phyloP scores from a whole-genome alignment of 2,329 filamentous ascomycete genomes.

The Dactylonectria macrodidyma region DNA sequence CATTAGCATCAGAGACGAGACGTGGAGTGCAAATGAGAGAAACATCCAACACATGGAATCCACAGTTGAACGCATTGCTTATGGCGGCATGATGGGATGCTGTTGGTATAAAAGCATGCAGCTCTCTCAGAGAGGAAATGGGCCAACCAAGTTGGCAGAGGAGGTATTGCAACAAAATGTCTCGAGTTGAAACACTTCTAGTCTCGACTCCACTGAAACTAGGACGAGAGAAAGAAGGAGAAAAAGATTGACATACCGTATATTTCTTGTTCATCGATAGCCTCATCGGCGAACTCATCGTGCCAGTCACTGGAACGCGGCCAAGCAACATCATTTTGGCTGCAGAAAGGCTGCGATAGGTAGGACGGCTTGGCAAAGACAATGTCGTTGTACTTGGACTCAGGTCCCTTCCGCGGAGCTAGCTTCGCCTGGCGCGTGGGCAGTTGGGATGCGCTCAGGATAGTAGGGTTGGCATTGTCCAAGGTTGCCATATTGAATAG shows the following conservation, averaged over 20 bases:
- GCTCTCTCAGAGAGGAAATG: constrained; percentile 17
- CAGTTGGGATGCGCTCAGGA: constrained; percentile 89
- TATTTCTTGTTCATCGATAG: constrained; percentile 97
- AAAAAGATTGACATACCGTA: constrained; percentile 75
- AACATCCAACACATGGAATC: not conserved
- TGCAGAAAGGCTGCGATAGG: constrained; percentile 57
- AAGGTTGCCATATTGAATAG: constrained; percentile 50
- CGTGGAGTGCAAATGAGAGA: not conserved
- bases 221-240: not conserved
- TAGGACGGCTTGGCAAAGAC: constrained; percentile 63
- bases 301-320: constrained; percentile 58
- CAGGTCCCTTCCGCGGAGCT: constrained; percentile 62
- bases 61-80: not conserved
- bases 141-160: not conserved
- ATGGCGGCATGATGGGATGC: constrained; percentile 7
- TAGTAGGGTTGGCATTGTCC: constrained; percentile 93
- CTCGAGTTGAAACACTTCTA: not conserved
- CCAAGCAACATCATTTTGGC: constrained; percentile 54
- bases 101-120: constrained; percentile 10
- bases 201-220: constrained; percentile 1
- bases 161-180: not conserved
- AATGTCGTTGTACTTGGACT: constrained; percentile 63
- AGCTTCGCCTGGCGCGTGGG: constrained; percentile 78
- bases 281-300: constrained; percentile 78
- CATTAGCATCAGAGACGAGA: not conserved